Conservation (phyloP, 202 grass and related monocot genomes). For the Setaria viridis region DNA sequence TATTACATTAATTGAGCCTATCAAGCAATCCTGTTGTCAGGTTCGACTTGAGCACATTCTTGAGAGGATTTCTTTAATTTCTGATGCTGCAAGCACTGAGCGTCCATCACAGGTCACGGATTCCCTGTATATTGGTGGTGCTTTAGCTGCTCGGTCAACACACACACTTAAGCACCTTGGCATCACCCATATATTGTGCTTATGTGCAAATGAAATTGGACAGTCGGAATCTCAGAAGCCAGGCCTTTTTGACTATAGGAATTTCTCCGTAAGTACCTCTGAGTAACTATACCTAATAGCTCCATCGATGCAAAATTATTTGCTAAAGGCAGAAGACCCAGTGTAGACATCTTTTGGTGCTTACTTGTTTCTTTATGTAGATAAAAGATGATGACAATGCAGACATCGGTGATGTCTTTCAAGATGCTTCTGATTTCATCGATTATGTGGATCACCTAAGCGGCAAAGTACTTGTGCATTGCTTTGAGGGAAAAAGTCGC, state of each 20-base stretch:
- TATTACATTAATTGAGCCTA: slow-evolving; percentile 27
- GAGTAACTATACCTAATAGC: background rate
- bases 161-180: slow-evolving; percentile 80
- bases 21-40: slow-evolving; percentile 49
- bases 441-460: slow-evolving; percentile 65
- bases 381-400: slow-evolving; percentile 87
- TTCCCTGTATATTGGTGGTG: slow-evolving; percentile 84
- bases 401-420: slow-evolving; percentile 80
- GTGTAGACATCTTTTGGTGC: background rate
- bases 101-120: slow-evolving; percentile 83
- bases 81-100: slow-evolving; percentile 92
- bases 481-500: slow-evolving; percentile 92
- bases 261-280: slow-evolving; percentile 72
- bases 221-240: slow-evolving; percentile 89
- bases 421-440: slow-evolving; percentile 94
- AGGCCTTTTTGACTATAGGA: slow-evolving; percentile 76
- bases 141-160: slow-evolving; percentile 85
- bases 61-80: slow-evolving; percentile 93
- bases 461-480: slow-evolving; percentile 94
- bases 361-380: slow-evolving; percentile 53
- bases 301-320: background rate
- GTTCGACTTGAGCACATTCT: slow-evolving; percentile 95
- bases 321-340: background rate
- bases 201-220: slow-evolving; percentile 93
- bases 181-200: slow-evolving; percentile 89